These are phyloP conservation scores for Pestalotiopsis sp. DNA, from an alignment of 2,329 filamentous ascomycete genomes.

Conservation along the genomic window DNA sequence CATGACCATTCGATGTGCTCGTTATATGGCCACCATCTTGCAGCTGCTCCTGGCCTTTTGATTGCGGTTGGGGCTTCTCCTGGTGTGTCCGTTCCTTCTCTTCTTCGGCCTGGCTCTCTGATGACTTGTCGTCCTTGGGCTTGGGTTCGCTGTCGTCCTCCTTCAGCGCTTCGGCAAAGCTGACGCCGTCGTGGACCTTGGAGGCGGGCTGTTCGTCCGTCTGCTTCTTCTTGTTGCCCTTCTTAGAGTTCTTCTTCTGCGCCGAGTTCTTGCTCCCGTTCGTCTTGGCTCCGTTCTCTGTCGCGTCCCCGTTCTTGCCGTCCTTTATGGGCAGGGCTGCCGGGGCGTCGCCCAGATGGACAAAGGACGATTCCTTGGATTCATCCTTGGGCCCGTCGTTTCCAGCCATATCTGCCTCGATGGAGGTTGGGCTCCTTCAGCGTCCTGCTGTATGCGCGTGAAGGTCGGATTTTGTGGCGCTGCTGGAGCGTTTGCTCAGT, in stretches of 20 bases:
- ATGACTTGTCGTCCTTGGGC: background rate
- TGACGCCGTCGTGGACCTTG: constrained; percentile 11
- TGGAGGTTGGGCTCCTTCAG: background rate
- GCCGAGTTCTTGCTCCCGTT: constrained; percentile 1
- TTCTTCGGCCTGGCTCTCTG: background rate
- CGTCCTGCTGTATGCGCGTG: background rate
- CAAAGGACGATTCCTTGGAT: constrained; percentile 14
- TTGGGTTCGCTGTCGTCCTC: constrained; percentile 1
- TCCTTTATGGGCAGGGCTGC: background rate
- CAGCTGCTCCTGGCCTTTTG: background rate
- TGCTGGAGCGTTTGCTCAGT: background rate
- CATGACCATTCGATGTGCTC: background rate
- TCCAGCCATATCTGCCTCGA: background rate
- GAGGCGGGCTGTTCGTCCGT: constrained; percentile 4
- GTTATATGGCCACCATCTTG: background rate
- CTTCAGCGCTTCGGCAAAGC: constrained; percentile 15
- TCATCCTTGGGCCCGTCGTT: background rate
- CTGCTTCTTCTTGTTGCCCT: constrained; percentile 8
- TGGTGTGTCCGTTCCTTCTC: background rate
- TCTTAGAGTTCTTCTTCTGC: background rate
- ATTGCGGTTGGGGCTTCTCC: background rate
- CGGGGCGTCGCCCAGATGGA: constrained; percentile 17
- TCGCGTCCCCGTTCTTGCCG: background rate
- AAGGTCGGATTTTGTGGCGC: background rate
- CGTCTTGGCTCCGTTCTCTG: background rate